Base-by-base conservation (phyloP, 2,329 filamentous ascomycete genomes). In the Scleromitrula shiraiana region DNA sequence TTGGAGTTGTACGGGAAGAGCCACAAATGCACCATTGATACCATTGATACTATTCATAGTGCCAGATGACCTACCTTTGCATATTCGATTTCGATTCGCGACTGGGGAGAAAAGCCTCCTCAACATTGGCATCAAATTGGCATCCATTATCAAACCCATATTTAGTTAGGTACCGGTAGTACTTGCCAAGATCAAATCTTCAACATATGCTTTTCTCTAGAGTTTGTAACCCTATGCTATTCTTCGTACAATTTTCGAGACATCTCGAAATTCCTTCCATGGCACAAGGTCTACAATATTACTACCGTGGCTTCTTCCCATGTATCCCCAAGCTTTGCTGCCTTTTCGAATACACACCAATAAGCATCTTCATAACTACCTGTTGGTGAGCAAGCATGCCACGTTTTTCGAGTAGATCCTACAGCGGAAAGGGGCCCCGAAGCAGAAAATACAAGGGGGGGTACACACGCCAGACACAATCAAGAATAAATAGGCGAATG, bases 361-460 rank as follows among this genome's bases (percentile, higher is more conserved):
- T 44, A 32, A 32, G 7, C 22, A 37, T 8, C 3, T 10, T 10
- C 12, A 12, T 24, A 12, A 27, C 36, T 26, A 20, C 29, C 36
- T 43, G 41, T 44, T 44, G 41, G 41, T 37, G 41, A 36, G 43
- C 43, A 38, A 46, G 43, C 43, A 30, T 46, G 43, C 43, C 43
- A 46, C 43, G 43, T 46, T 46, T 46, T 46, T 30, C 7, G 20
- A 26, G 20, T 22, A 35, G 41, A 44, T 44, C 41, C 43, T 22
- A 23, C 17, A 40, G 22, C 43, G 43, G 24, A 46, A 46, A 27
- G 42, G 19, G 20, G 33, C 17, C 32, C 35, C 19, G 14, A 14
- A 33, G 12, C 20, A 24, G 26, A 22, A 22, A n/a, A n/a, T n/a
- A n/a, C n/a, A n/a, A n/a, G n/a, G n/a, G n/a, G n/a, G n/a, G n/a